A percentile compares a stretch with the other conserved stretches of the same genome.
Conservation (phyloP, 2,329 filamentous ascomycete genomes). For the Helicocarpus griseus region DNA sequence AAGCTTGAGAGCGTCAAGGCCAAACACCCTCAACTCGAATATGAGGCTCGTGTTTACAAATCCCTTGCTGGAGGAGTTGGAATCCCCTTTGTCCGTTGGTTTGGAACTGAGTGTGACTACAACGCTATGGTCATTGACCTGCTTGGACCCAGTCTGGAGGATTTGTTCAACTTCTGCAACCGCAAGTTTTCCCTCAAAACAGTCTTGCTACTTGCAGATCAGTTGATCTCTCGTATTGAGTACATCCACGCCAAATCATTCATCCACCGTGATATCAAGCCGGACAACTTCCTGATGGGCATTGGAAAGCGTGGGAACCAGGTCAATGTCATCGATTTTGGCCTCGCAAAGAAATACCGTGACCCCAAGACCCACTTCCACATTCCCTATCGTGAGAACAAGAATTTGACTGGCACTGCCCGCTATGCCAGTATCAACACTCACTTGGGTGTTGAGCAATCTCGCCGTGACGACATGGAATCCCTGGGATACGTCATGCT, state of each 20-base stretch:
- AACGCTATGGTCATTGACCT: slow-evolving; percentile 99
- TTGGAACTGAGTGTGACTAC: slow-evolving; percentile 98
- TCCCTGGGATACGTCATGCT: slow-evolving; percentile 98
- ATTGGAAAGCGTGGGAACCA: slow-evolving; percentile 99
- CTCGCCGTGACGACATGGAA: slow-evolving; percentile 98
- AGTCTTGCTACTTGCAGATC: slow-evolving; percentile 88
- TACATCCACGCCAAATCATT: slow-evolving; percentile 99
- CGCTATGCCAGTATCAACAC: slow-evolving; percentile 99
- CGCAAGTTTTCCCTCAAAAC: slow-evolving; percentile 99
- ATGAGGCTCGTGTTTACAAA: slow-evolving; percentile 86
- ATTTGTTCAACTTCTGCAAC: slow-evolving; percentile 99
- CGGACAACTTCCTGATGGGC: slow-evolving; percentile 98
- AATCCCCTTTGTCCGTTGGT: slow-evolving; percentile 98
- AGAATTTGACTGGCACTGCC: slow-evolving; percentile 97
- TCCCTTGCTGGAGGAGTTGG: slow-evolving; percentile 90
- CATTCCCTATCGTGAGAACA: slow-evolving; percentile 99
- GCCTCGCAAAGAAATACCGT: slow-evolving; percentile 98
- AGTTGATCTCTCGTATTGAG: slow-evolving; percentile 97
- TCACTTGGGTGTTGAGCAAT: slow-evolving; percentile 96
- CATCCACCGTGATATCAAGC: slow-evolving; percentile 99
- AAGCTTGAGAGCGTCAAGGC: slow-evolving; percentile 99
- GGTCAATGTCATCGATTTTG: slow-evolving; percentile 98
- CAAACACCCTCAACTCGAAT: slow-evolving; percentile 97
- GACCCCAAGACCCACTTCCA: slow-evolving; percentile 99
- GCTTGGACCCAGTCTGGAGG: slow-evolving; percentile 88